Percentiles rank a stretch among this genome's conserved stretches.
These are phyloP conservation scores for Ziziphus jujuba DNA, from an alignment of 306 rosid genomes.

Conservation along the genomic window DNA sequence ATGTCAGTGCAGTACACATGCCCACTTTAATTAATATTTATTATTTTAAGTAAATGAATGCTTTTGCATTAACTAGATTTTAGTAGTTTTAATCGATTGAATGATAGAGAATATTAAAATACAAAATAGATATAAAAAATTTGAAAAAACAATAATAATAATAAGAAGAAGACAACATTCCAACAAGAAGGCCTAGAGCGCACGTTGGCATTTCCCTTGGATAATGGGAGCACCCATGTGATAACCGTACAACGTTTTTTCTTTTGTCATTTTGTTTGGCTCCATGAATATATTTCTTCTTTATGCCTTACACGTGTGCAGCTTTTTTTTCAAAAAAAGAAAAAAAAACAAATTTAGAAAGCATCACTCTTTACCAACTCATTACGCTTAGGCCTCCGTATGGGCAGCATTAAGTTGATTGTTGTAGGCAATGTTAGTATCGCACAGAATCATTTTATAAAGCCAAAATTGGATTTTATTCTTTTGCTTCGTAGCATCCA, in stretches of 20 bases:
- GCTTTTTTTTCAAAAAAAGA: neutral
- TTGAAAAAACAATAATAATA: neutral
- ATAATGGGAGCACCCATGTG: slow-evolving; percentile 70
- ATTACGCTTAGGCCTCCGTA: slow-evolving; percentile 19
- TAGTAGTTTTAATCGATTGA: neutral
- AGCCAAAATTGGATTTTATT: no score
- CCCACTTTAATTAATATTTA: neutral
- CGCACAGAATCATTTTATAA: no score
- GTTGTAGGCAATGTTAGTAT: no score
- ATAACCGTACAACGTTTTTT: slow-evolving; percentile 33
- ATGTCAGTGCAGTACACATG: slow-evolving; percentile 33
- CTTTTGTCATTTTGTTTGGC: slow-evolving; percentile 37
- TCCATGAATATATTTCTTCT: slow-evolving; percentile 18
- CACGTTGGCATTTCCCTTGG: slow-evolving; percentile 55
- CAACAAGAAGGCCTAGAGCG: slow-evolving; percentile 30
- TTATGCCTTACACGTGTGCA: slow-evolving; percentile 52
- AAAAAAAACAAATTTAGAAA: neutral
- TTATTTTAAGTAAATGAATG: no score
- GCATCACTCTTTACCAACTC: slow-evolving; percentile 35
- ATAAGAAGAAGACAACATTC: slow-evolving; percentile 38
- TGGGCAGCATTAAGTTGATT: neutral
- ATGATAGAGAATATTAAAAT: neutral
- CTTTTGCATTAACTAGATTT: neutral
- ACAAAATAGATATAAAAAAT: neutral
- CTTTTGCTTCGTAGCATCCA: no score